Base-by-base conservation (phyloP, 805 yeast genomes). In the Lachancea mirantina region DNA sequence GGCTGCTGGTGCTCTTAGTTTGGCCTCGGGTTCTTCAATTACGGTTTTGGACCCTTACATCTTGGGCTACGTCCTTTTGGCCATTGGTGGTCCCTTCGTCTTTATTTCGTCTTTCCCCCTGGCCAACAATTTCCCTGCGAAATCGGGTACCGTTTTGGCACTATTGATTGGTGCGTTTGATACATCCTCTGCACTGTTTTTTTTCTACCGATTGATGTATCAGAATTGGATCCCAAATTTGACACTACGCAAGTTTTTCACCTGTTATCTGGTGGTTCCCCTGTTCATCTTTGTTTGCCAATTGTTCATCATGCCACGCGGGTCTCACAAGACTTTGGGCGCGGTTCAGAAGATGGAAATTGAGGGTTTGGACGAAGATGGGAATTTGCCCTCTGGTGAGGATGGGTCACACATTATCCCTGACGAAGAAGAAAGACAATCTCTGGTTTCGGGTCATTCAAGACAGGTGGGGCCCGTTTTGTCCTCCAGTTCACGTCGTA, bases 141-240 rank as follows among this genome's bases (percentile, higher is more conserved):
- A 73, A 47, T 80, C 94, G 4, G 96, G 96, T 0, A 68, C 83
- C 28, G 67, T 87, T 14, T 61, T 87, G 43, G 95, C 96, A 0
- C 58, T 84, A 11, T 61, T 88, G 31, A 84, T 96, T 0, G 96
- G 96, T n/a, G 87, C 95, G 0, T 87, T 88, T 52, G 96, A 89
- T 57, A 70, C 95, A 0, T 83, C 95, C 2, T 76, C 94, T n/a
- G 96, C 95, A 0, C 68, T 88, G 28, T 88, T 88, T 51, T 64
- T 85, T 45, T 46, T 72, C 8, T 89, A 87, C 62, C 64, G 95
- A 46, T 39, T 85, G 11, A 48, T 71, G 8, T 87, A 82, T 57
- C 76, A 73, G 41, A 51, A 50, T 13, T 34, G 41, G 22, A 25
- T 33, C 10, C 34, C 40, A 2, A 39, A 45, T 7, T 28, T 49